phyloP scores from a whole-genome alignment of 371 early-diverging fungal species.

The Mortierella sp. region DNA sequence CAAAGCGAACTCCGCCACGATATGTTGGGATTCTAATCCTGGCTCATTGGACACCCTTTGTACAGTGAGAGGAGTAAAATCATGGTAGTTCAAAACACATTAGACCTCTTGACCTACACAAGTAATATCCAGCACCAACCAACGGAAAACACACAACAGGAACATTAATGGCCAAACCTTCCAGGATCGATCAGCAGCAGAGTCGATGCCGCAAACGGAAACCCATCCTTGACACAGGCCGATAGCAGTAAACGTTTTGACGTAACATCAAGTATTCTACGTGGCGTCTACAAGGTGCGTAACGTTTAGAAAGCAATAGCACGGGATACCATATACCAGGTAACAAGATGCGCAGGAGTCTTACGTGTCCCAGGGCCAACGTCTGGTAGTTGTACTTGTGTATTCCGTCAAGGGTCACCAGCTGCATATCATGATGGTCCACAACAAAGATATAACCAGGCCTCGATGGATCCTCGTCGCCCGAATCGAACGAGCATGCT shows the following conservation, averaged over 20 bases:
- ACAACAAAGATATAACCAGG: constrained; percentile 32
- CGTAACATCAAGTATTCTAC: constrained; percentile 35
- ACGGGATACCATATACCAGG: neutral
- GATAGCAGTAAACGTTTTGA: constrained; percentile 28
- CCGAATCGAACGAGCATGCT: constrained; percentile 30
- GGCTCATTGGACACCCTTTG: constrained; percentile 23
- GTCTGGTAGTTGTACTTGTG: constrained; percentile 23
- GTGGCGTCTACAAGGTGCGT: constrained; percentile 26
- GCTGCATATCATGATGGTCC: constrained; percentile 34
- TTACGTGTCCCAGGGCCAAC: constrained; percentile 32
- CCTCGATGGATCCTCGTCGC: neutral
- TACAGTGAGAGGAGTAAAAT: neutral
- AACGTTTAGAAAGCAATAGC: neutral
- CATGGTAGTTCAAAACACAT: no score
- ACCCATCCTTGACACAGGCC: constrained; percentile 28
- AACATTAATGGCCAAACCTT: neutral
- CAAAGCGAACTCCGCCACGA: constrained; percentile 17
- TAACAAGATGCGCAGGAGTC: neutral
- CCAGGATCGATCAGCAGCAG: constrained; percentile 28
- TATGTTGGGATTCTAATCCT: constrained; percentile 15
- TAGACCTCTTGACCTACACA: no score
- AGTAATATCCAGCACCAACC: no score
- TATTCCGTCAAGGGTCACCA: constrained; percentile 18
- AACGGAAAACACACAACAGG: no score
- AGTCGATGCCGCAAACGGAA: constrained; percentile 31